Evolutionary conservation across 2,329 filamentous ascomycete species (phyloP).

Genomic region (Talaromyces sp.): DNA sequence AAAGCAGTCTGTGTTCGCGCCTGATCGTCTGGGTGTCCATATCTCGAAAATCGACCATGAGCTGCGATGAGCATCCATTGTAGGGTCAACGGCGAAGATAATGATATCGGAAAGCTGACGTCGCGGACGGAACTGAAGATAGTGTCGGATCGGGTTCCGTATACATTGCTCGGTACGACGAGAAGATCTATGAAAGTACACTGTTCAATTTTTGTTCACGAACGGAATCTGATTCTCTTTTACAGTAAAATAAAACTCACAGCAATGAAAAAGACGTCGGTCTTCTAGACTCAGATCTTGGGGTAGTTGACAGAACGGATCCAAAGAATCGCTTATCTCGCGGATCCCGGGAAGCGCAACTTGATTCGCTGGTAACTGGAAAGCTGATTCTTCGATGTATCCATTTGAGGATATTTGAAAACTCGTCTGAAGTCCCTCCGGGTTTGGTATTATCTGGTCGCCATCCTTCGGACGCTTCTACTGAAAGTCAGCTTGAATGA

Average conservation of each 20-base stretch:
- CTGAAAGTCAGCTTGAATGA: not conserved
- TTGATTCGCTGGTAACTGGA: not conserved
- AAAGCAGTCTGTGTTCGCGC: not conserved
- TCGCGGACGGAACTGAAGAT: slow-evolving; percentile 15
- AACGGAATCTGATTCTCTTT: not conserved
- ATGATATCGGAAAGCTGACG: slow-evolving; percentile 8
- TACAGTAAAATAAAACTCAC: not conserved
- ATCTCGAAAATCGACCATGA: not conserved
- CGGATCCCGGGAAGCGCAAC: not conserved
- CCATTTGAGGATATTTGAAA: not conserved
- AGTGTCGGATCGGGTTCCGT: slow-evolving; percentile 12
- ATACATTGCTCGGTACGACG: slow-evolving; percentile 1
- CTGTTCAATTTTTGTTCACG: not conserved
- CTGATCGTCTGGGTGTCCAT: not conserved
- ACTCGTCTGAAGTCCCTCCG: not conserved
- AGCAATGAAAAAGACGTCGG: slow-evolving; percentile 5
- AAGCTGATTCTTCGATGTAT: not conserved
- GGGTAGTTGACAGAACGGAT: slow-evolving; percentile 12
- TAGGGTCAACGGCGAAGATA: slow-evolving; percentile 3
- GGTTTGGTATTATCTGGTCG: not conserved
- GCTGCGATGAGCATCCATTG: slow-evolving; percentile 16
- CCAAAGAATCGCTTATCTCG: not conserved
- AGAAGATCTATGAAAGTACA: not conserved
- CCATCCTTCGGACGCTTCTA: not conserved
- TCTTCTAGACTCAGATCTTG: not conserved